Conservation (phyloP, 305 asterid genomes). For the Ruellia speciosa region DNA sequence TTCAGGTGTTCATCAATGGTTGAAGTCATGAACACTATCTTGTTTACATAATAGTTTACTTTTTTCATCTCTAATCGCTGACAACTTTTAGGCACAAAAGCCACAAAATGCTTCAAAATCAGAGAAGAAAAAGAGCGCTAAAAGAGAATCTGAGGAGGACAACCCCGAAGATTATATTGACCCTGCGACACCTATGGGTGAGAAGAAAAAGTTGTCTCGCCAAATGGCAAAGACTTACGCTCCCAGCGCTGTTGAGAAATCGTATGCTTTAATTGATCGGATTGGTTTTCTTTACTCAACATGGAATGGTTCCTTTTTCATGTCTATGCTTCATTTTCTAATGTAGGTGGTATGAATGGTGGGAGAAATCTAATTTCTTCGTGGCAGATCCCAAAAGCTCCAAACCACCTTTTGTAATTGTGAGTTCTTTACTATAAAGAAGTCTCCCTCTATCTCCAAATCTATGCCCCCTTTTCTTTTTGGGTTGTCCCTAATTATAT, state of each 20-base stretch:
- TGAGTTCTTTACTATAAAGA: slow-evolving; percentile 30
- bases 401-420: slow-evolving; percentile 76
- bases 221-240: slow-evolving; percentile 79
- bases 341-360: slow-evolving; percentile 92
- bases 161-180: slow-evolving; percentile 65
- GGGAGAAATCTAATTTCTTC: slow-evolving; percentile 80
- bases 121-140: slow-evolving; percentile 60
- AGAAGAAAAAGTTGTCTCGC: slow-evolving; percentile 64
- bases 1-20: slow-evolving; percentile 26
- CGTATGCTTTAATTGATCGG: slow-evolving; percentile 36
- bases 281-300: slow-evolving; percentile 11
- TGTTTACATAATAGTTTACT: neutral
- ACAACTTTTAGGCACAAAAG: slow-evolving; percentile 48
- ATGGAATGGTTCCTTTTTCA: slow-evolving; percentile 9
- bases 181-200: slow-evolving; percentile 69
- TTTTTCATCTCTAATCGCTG: slow-evolving; percentile 12
- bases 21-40: neutral
- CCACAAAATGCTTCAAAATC: slow-evolving; percentile 48
- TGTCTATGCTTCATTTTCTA: slow-evolving; percentile 15
- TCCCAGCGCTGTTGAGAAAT: slow-evolving; percentile 72
- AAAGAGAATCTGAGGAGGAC: slow-evolving; percentile 58
- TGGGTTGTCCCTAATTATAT: too few relatives aligned
- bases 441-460: too few relatives aligned
- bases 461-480: too few relatives aligned
- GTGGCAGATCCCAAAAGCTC: slow-evolving; percentile 73